phyloP scores from a whole-genome alignment of 1,284 basidiomycete species.

The Trametes sp. region DNA sequence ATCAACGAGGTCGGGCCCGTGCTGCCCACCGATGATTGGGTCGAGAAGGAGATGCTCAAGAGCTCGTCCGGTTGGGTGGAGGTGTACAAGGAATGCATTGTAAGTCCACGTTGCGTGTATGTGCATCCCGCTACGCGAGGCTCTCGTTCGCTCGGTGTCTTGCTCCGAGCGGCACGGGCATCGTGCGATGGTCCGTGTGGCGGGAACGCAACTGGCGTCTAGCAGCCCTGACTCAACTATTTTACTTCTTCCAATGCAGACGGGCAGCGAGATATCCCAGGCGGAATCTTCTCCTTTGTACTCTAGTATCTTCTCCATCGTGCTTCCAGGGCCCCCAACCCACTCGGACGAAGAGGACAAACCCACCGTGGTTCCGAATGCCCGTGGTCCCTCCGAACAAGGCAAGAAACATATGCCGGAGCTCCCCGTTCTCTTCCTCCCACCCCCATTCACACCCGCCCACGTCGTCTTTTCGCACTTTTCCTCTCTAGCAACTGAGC shows the following conservation, averaged over 20 bases:
- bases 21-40: constrained; percentile 76
- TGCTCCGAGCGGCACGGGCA: not conserved
- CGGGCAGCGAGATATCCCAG: constrained; percentile 52
- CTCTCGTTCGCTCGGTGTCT: not conserved
- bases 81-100: constrained; percentile 68
- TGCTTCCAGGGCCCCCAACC: constrained; percentile 50
- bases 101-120: constrained; percentile 50
- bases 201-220: constrained; percentile 17
- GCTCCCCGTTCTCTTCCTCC: constrained; percentile 65
- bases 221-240: constrained; percentile 21
- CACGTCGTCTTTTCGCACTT: constrained; percentile 76
- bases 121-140: not conserved
- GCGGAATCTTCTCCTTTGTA: constrained; percentile 57
- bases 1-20: constrained; percentile 73
- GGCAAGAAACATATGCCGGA: constrained; percentile 41
- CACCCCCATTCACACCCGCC: constrained; percentile 78
- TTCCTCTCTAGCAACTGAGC: constrained; percentile 60
- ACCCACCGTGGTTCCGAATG: constrained; percentile 33
- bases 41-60: constrained; percentile 73
- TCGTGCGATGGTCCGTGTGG: constrained; percentile 24
- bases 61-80: constrained; percentile 78
- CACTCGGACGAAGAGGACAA: constrained; percentile 27
- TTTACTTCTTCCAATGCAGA: constrained; percentile 47
- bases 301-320: constrained; percentile 59
- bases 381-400: constrained; percentile 36